Evolutionary conservation across 805 yeast species (phyloP), one percentile per base, ranked within the genome.

Genomic region (Saccharomycopsis sp.): DNA sequence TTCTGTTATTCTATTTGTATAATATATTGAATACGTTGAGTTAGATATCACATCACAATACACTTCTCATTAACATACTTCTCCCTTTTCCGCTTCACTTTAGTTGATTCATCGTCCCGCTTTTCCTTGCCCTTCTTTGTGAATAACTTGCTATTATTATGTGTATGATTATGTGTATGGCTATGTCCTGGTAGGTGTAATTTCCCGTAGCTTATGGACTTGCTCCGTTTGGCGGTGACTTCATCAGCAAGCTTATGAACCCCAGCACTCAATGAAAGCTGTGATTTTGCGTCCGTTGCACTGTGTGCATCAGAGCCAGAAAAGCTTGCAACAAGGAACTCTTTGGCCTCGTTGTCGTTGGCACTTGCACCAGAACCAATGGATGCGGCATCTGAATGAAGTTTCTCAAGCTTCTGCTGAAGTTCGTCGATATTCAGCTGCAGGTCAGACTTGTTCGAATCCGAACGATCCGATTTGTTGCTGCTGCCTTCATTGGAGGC

Each of bases 21-120:
- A n/a, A n/a, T n/a, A n/a, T n/a, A n/a, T n/a, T n/a, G n/a, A n/a
- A n/a, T n/a, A n/a, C n/a, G n/a, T n/a, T n/a, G n/a, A n/a, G n/a
- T n/a, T n/a, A n/a, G n/a, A n/a, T 29, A 29, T 56, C 51, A 57
- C 24, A 53, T 62, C 58, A 55, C 60, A 35, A 56, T 50, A 47
- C 62, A 56, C 62, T 62, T 58, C 20, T 50, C 58, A 24, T 54
- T 44, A 35, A 47, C 56, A 23, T 59, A 63, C 23, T 52, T 47
- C 38, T 49, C 54, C 23, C 61, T 19, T 44, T 52, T 58, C 14
- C 24, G 15, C 29, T 38, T 54, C 14, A 35, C 49, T 15, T 38
- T 50, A 38, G 24, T 56, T 52, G 41, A 15, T 17, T 29, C 53
- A 15, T 42, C 42, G 19, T 47, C 38, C 15, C 24, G 23, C 22